These are phyloP conservation scores for Yamadazyma siamensis DNA, from an alignment of 1,139 yeast species.

Conservation along the genomic window DNA sequence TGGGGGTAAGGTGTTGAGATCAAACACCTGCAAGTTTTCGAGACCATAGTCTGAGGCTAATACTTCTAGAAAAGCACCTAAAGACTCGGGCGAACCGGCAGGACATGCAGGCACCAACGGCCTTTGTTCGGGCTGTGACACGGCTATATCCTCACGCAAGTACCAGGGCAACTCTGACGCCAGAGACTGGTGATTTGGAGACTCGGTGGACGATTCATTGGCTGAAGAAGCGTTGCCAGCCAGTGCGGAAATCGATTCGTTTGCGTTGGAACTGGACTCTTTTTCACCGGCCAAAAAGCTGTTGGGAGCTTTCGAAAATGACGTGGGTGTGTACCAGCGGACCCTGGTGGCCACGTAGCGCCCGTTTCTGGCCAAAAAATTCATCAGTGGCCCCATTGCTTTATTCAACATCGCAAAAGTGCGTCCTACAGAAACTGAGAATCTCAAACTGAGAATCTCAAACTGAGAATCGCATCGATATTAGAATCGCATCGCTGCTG, in stretches of 20 bases:
- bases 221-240: neutral
- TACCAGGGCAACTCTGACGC: conserved; percentile 55
- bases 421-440: too few species aligned
- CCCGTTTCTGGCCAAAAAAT: too few species aligned
- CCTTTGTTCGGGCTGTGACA: conserved; percentile 17
- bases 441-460: too few species aligned
- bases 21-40: conserved; percentile 57
- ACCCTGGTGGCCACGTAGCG: too few species aligned
- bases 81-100: conserved; percentile 46
- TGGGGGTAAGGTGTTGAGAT: conserved; percentile 29
- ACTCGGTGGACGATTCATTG: neutral
- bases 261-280: neutral
- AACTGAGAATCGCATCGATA: too few species aligned
- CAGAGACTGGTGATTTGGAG: neutral
- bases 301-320: too few species aligned
- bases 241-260: neutral
- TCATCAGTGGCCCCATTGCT: too few species aligned
- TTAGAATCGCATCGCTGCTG: too few species aligned
- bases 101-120: conserved; percentile 52
- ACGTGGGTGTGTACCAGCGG: too few species aligned
- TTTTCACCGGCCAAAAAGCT: too few species aligned
- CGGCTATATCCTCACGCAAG: conserved; percentile 43
- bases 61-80: conserved; percentile 43
- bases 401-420: too few species aligned
- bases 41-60: conserved; percentile 65